Evolutionary conservation across 2,329 filamentous ascomycete species (phyloP).

Genomic region (Bipolaris gigantea): DNA sequence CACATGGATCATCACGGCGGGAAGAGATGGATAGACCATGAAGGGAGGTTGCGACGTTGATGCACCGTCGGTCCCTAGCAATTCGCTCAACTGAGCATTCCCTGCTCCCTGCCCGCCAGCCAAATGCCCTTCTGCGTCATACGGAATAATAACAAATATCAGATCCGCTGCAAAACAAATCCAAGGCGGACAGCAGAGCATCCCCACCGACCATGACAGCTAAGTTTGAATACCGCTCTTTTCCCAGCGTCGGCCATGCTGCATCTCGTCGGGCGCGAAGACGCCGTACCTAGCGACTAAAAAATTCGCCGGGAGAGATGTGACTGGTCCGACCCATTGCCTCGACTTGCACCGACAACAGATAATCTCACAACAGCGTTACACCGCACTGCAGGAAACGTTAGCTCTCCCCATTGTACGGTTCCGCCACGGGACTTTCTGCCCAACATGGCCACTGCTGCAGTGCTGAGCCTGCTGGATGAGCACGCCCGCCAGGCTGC

Average conservation of each 20-base stretch:
- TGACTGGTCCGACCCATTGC: conserved; percentile 3
- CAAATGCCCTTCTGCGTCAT: not conserved
- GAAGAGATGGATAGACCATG: not conserved
- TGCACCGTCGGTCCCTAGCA: not conserved
- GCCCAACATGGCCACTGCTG: conserved; percentile 18
- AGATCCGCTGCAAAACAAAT: not conserved
- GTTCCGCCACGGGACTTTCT: not conserved
- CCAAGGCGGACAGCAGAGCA: not conserved
- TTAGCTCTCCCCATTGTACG: not conserved
- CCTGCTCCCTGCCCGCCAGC: not conserved
- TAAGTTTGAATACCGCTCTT: not conserved
- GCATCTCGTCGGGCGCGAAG: not conserved
- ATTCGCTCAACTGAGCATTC: not conserved
- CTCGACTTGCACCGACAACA: not conserved
- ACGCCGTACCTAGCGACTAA: conserved; percentile 9
- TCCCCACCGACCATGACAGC: not conserved
- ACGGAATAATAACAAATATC: not conserved
- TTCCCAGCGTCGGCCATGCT: not conserved
- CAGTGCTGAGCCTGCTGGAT: conserved; percentile 28
- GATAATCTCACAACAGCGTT: not conserved
- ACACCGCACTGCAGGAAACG: not conserved
- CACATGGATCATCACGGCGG: not conserved
- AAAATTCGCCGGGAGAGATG: conserved; percentile 5
- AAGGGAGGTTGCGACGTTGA: not conserved
- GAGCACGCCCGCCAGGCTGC: conserved; percentile 22